Evolutionary conservation across 257 asterid genomes (phyloP).

Genomic region (Jasminum sambac): DNA sequence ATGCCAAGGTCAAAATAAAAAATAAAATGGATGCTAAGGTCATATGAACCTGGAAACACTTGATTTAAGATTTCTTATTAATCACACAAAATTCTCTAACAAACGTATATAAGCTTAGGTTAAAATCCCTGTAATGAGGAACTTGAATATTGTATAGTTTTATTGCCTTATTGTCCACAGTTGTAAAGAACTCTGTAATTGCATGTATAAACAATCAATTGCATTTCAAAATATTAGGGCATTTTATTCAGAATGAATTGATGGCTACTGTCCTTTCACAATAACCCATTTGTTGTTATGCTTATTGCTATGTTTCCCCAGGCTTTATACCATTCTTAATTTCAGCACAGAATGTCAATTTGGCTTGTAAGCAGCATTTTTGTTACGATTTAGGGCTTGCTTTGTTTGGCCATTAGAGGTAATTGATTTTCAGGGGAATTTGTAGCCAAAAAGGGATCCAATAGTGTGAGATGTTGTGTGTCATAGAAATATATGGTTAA

Average conservation of each 20-base stretch:
- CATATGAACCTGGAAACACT: neutral
- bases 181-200: neutral
- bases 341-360: neutral
- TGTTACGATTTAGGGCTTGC: neutral
- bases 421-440: too few relatives aligned
- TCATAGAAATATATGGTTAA: too few relatives aligned
- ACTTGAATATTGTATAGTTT: constrained; percentile 2
- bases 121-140: neutral
- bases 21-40: neutral
- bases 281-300: neutral
- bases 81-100: neutral
- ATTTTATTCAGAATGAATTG: neutral
- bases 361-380: neutral
- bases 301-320: neutral
- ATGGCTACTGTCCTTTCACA: neutral
- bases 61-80: neutral
- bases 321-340: neutral
- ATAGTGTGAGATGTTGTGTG: too few relatives aligned
- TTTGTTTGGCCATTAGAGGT: too few relatives aligned
- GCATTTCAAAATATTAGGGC: constrained; percentile 8
- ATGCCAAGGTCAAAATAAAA: too few relatives aligned
- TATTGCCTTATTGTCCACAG: neutral
- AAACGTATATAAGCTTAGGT: neutral
- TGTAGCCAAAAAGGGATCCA: too few relatives aligned
- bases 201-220: constrained; percentile 5